phyloP scores from a whole-genome alignment of 208 protist species.

The Wallacemonas sp. region DNA sequence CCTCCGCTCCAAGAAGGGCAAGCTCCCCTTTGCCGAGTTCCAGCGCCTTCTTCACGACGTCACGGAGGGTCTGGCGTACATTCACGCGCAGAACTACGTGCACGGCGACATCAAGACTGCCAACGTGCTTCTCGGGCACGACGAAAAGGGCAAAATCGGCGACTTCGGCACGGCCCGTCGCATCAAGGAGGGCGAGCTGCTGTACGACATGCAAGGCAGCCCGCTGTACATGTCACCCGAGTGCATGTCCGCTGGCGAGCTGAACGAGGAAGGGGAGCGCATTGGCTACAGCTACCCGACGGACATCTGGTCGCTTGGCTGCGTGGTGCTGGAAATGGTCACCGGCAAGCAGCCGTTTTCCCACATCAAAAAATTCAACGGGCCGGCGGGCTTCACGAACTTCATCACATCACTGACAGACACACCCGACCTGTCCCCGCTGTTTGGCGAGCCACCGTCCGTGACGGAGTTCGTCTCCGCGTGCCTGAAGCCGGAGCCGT shows the following conservation, averaged over 20 bases:
- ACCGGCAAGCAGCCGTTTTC: constrained; percentile 86
- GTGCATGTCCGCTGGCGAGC: constrained; percentile 81
- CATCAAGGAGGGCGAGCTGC: constrained; percentile 54
- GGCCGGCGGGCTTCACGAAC: constrained; percentile 67
- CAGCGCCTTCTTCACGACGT: constrained; percentile 73
- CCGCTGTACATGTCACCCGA: constrained; percentile 90
- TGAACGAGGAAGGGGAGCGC: constrained; percentile 59
- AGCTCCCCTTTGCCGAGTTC: constrained; percentile 65
- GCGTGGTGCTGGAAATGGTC: constrained; percentile 86
- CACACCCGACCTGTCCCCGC: constrained; percentile 77
- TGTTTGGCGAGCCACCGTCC: constrained; percentile 68
- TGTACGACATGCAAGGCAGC: constrained; percentile 88
- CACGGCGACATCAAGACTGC: constrained; percentile 94
- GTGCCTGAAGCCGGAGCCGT: constrained; percentile 76
- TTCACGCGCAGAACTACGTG: constrained; percentile 90
- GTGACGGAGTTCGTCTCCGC: constrained; percentile 84
- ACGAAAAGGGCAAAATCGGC: constrained; percentile 87
- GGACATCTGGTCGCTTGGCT: constrained; percentile 91
- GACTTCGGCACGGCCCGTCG: constrained; percentile 91
- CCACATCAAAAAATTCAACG: constrained; percentile 71
- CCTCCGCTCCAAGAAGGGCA: constrained; percentile 52
- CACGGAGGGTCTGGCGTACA: constrained; percentile 87
- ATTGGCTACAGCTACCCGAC: constrained; percentile 83
- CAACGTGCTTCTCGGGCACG: constrained; percentile 85
- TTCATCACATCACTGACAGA: constrained; percentile 84